Conservation (phyloP, 129 eudicot genomes). For the Oenanthe sinensis region DNA sequence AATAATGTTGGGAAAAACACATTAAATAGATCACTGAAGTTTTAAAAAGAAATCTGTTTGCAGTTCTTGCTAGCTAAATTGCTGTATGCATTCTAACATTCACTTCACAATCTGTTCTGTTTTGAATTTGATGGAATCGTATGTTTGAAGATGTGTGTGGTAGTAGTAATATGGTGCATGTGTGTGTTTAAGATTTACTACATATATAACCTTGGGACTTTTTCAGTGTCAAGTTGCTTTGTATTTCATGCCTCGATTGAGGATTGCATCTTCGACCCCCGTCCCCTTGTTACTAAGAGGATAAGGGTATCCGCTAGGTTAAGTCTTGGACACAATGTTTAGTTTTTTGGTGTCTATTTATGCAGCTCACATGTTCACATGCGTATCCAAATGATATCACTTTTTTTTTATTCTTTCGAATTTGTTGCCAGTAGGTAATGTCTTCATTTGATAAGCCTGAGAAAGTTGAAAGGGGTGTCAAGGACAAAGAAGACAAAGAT, state of each 20-base stretch:
- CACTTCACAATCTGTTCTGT: too few relatives aligned
- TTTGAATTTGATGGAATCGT: too few relatives aligned
- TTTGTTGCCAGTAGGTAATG: conserved; percentile 36
- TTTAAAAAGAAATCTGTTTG: too few relatives aligned
- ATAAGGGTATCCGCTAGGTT: not conserved
- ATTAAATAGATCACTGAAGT: too few relatives aligned
- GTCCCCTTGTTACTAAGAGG: not conserved
- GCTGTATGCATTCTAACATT: too few relatives aligned
- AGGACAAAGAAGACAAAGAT: conserved; percentile 44
- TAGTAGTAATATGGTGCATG: too few relatives aligned
- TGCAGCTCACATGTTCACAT: not conserved
- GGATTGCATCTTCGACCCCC: not conserved
- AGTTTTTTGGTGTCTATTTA: not conserved
- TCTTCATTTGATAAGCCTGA: conserved; percentile 62
- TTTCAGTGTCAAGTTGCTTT: too few relatives aligned
- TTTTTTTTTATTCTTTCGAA: not conserved
- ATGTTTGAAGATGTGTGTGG: too few relatives aligned
- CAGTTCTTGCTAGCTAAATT: too few relatives aligned
- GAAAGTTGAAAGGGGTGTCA: conserved; percentile 53
- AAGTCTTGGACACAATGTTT: not conserved
- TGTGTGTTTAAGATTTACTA: too few relatives aligned
- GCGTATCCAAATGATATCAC: not conserved
- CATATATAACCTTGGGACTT: too few relatives aligned
- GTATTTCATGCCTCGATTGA: not conserved
- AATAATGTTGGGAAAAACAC: too few relatives aligned